A percentile compares a stretch with the other conserved stretches of the same genome.
These are phyloP conservation scores for Eucalyptus albens DNA, from an alignment of 345 rosid species.

Conservation along the genomic window DNA sequence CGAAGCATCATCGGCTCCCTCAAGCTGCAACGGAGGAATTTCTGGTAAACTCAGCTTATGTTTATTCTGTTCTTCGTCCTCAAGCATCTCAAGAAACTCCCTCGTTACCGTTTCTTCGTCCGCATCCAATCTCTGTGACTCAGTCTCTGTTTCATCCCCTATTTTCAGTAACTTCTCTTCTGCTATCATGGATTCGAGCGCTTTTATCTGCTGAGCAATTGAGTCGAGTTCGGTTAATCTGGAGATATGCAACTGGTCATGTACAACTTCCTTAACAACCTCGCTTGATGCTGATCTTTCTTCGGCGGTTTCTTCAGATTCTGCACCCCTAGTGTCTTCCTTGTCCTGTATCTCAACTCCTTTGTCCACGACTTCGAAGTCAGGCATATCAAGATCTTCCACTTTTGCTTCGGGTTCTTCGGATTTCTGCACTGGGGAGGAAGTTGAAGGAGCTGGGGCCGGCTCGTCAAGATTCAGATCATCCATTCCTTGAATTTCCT, in stretches of 20 bases:
- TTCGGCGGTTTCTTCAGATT: constrained; percentile 30
- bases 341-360: constrained; percentile 78
- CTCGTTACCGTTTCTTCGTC: constrained; percentile 78
- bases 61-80: constrained; percentile 37
- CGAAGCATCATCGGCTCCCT: constrained; percentile 16
- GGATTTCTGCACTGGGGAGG: constrained; percentile 9
- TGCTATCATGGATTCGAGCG: constrained; percentile 78
- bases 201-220: constrained; percentile 85
- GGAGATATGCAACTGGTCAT: constrained; percentile 43
- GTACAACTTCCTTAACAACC: constrained; percentile 59
- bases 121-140: constrained; percentile 58
- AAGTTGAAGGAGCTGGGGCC: constrained; percentile 13
- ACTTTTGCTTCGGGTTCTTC: constrained; percentile 27
- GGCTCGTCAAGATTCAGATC: constrained; percentile 87
- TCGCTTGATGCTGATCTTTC: constrained; percentile 38
- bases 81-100: constrained; percentile 86
- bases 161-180: constrained; percentile 21
- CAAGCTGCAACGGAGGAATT: constrained; percentile 36
- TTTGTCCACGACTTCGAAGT: constrained; percentile 81
- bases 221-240: constrained; percentile 77
- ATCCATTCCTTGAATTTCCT: constrained; percentile 67
- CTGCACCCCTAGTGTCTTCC: constrained; percentile 9
- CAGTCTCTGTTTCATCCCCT: constrained; percentile 34
- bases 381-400: constrained; percentile 58
- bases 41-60: constrained; percentile 24